Evolutionary conservation across 306 rosid genomes (phyloP).

Genomic region (Fragaria vesca): DNA sequence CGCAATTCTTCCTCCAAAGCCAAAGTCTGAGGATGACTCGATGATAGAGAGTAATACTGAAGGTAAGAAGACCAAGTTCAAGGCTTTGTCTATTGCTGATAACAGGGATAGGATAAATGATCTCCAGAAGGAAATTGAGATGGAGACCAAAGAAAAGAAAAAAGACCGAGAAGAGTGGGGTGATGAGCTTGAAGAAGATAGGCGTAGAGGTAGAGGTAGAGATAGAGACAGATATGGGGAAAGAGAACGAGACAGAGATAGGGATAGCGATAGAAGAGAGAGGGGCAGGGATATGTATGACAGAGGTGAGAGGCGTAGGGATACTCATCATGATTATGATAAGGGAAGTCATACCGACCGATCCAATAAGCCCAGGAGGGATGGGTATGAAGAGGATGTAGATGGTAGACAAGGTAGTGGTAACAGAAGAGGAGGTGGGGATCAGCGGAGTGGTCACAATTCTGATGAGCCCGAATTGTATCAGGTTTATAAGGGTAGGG

Average conservation of each 20-base stretch:
- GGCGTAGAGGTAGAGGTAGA: slow-evolving; percentile 40
- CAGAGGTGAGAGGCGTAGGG: slow-evolving; percentile 35
- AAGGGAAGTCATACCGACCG: slow-evolving; percentile 41
- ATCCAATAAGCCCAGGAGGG: slow-evolving; percentile 28
- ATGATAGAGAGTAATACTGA: slow-evolving; percentile 41
- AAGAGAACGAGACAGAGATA: slow-evolving; percentile 11
- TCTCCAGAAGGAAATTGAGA: slow-evolving; percentile 58
- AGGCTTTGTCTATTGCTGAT: slow-evolving; percentile 59
- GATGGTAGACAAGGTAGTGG: slow-evolving; percentile 35
- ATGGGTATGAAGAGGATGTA: slow-evolving; percentile 33
- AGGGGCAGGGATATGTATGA: slow-evolving; percentile 25
- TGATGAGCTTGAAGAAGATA: slow-evolving; percentile 19
- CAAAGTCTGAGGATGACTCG: slow-evolving; percentile 34
- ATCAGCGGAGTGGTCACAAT: slow-evolving; percentile 23
- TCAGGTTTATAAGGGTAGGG: slow-evolving; percentile 70
- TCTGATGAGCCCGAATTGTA: slow-evolving; percentile 64
- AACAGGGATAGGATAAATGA: slow-evolving; percentile 60
- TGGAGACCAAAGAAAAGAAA: slow-evolving; percentile 37
- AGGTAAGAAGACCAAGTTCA: slow-evolving; percentile 45
- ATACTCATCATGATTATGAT: slow-evolving; percentile 23
- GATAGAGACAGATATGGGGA: slow-evolving; percentile 29
- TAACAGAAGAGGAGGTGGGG: slow-evolving; percentile 32
- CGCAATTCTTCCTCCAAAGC: slow-evolving; percentile 75
- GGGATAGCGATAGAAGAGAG: slow-evolving; percentile 23
- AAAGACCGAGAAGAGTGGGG: slow-evolving; percentile 31